Percentiles rank a stretch among this genome's conserved stretches.
phyloP scores from a whole-genome alignment of 352 stramenopile species.

The Porosira glacialis region DNA sequence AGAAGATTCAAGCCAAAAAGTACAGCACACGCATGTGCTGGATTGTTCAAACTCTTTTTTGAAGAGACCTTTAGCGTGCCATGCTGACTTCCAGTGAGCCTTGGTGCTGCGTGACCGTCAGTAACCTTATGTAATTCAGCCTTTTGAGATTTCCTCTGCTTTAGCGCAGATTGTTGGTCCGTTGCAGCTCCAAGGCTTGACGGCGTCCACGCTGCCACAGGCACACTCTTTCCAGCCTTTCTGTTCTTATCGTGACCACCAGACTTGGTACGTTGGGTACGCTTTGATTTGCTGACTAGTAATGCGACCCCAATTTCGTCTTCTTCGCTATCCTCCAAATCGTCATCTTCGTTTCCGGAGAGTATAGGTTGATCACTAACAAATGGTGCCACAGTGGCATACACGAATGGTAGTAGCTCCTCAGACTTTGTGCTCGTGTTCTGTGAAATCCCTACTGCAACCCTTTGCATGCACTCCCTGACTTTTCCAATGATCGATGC shows the following conservation, averaged over 20 bases:
- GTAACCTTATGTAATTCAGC: constrained; percentile 56
- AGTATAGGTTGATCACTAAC: constrained; percentile 26
- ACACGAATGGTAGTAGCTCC: constrained; percentile 79
- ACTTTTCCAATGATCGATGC: constrained; percentile 68
- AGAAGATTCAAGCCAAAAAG: constrained; percentile 77
- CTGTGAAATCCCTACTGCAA: constrained; percentile 74
- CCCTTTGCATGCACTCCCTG: constrained; percentile 70
- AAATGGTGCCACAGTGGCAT: constrained; percentile 75
- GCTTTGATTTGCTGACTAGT: constrained; percentile 58
- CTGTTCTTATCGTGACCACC: constrained; percentile 29
- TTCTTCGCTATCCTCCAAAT: constrained; percentile 76
- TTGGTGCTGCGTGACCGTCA: constrained; percentile 76
- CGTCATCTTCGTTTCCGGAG: constrained; percentile 80
- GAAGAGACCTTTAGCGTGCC: constrained; percentile 29
- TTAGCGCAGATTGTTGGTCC: constrained; percentile 57
- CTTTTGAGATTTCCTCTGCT: constrained; percentile 60
- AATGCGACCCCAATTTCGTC: constrained; percentile 51
- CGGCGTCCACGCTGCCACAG: constrained; percentile 75
- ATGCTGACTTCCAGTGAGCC: constrained; percentile 73
- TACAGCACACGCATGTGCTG: constrained; percentile 71
- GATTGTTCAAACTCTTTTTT: constrained; percentile 67
- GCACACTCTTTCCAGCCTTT: constrained; percentile 28
- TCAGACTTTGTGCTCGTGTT: constrained; percentile 64
- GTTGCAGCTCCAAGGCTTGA: constrained; percentile 50
- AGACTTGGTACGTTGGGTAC: constrained; percentile 5